phyloP scores from a whole-genome alignment of 2,329 filamentous ascomycete genomes.

The Alternaria novae-zelandiae region DNA sequence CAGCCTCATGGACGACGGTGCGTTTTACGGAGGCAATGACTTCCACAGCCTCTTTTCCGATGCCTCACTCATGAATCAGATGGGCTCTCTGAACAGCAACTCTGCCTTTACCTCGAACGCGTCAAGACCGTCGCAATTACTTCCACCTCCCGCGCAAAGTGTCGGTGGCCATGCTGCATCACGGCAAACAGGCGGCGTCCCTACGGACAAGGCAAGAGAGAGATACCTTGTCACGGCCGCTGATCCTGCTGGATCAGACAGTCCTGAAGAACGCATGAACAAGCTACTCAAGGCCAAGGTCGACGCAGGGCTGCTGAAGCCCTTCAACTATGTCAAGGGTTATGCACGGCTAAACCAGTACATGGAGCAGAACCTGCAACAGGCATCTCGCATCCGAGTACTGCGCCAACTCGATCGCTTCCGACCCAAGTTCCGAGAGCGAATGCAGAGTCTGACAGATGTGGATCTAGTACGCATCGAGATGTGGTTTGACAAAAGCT shows the following conservation, averaged over 20 bases:
- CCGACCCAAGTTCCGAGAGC: slow-evolving; percentile 92
- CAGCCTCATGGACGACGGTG: slow-evolving; percentile 78
- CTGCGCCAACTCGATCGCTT: slow-evolving; percentile 90
- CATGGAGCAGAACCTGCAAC: slow-evolving; percentile 86
- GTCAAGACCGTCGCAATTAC: slow-evolving; percentile 53
- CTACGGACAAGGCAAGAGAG: slow-evolving; percentile 76
- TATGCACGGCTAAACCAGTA: slow-evolving; percentile 90
- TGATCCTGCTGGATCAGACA: slow-evolving; percentile 83
- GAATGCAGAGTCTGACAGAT: slow-evolving; percentile 89
- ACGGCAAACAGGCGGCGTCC: slow-evolving; percentile 66
- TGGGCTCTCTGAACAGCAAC: slow-evolving; percentile 48
- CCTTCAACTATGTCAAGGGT: slow-evolving; percentile 98
- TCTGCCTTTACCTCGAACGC: slow-evolving; percentile 50
- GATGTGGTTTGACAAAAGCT: slow-evolving; percentile 97
- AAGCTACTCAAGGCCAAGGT: slow-evolving; percentile 94
- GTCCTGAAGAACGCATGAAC: slow-evolving; percentile 93
- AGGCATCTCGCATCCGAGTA: slow-evolving; percentile 86
- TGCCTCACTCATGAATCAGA: slow-evolving; percentile 58
- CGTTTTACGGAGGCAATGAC: slow-evolving; percentile 51
- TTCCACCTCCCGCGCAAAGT: slow-evolving; percentile 52
- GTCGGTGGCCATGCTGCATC: slow-evolving; percentile 63
- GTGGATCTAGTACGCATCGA: slow-evolving; percentile 94
- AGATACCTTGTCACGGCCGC: slow-evolving; percentile 95
- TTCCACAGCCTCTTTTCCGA: slow-evolving; percentile 65
- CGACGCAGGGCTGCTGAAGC: slow-evolving; percentile 90